Percentiles rank a stretch among this genome's conserved stretches.
Conservation (phyloP, 805 yeast genomes). For the Zygoascus tannicola region DNA sequence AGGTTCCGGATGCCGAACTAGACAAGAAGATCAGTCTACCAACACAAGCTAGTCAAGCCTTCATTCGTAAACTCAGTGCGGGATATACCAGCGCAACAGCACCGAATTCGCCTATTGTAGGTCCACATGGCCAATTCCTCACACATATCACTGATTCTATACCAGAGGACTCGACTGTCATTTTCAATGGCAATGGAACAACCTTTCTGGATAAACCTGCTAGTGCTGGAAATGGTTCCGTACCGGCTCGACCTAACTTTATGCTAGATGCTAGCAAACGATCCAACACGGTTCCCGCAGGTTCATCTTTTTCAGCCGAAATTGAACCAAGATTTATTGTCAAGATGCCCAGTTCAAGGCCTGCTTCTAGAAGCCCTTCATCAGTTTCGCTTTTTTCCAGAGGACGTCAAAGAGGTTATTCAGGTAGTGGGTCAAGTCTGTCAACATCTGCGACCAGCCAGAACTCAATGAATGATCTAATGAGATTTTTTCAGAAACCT, state of each 20-base stretch:
- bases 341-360: slow-evolving; percentile 37
- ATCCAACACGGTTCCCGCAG: neutral
- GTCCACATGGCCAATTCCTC: neutral
- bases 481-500: slow-evolving; percentile 39
- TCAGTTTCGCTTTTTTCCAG: slow-evolving; percentile 30
- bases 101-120: neutral
- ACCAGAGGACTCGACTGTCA: neutral
- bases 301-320: neutral
- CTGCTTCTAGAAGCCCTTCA: slow-evolving; percentile 19
- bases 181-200: slow-evolving; percentile 8
- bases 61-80: neutral
- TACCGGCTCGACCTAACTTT: neutral
- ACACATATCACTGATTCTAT: slow-evolving; percentile 5
- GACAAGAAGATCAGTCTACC: neutral
- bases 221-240: slow-evolving; percentile 35
- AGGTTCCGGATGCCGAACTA: neutral
- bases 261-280: neutral
- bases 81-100: neutral
- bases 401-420: slow-evolving; percentile 28
- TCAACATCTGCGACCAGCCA: slow-evolving; percentile 20
- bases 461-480: slow-evolving; percentile 31
- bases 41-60: neutral
- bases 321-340: slow-evolving; percentile 84
- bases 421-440: slow-evolving; percentile 16
- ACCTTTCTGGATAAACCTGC: slow-evolving; percentile 15